phyloP scores from a whole-genome alignment of 306 rosid species.

The Quercus ilex region DNA sequence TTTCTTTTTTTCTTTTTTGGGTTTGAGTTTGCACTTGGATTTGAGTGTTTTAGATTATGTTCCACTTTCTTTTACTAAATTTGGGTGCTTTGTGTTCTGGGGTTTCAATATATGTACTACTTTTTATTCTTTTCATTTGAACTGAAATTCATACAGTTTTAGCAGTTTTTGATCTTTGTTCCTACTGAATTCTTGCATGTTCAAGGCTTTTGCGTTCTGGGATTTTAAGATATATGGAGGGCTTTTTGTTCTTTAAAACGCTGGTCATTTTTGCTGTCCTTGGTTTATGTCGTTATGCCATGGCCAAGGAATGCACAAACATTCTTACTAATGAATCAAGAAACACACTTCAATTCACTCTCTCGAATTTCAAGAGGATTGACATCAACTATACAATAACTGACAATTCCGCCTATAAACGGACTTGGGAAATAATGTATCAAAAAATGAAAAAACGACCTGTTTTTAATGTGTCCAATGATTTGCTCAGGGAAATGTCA shows the following conservation, averaged over 20 bases:
- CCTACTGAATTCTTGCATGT: background rate
- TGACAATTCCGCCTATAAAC: constrained; percentile 53
- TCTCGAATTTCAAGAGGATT: constrained; percentile 47
- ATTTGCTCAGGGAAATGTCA: constrained; percentile 63
- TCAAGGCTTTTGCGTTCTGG: constrained; percentile 8
- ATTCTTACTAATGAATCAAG: constrained; percentile 39
- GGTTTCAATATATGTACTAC: too few relatives aligned
- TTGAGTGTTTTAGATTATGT: too few relatives aligned
- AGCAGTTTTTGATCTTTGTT: background rate
- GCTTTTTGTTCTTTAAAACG: constrained; percentile 17
- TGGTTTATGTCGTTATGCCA: constrained; percentile 30
- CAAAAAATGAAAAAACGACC: constrained; percentile 45
- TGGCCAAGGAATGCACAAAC: constrained; percentile 69
- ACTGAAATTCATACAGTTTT: background rate
- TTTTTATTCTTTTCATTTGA: too few relatives aligned
- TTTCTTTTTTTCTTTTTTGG: too few relatives aligned
- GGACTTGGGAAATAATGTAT: constrained; percentile 60
- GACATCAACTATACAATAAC: constrained; percentile 63
- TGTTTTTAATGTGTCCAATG: constrained; percentile 28
- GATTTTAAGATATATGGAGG: constrained; percentile 26
- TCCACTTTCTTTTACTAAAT: too few relatives aligned
- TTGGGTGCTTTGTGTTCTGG: too few relatives aligned
- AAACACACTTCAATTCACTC: constrained; percentile 39
- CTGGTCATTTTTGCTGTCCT: constrained; percentile 11
- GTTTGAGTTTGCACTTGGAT: too few relatives aligned